Base-by-base conservation (phyloP, 75 land plant genomes). In the Pinus albicaulis region DNA sequence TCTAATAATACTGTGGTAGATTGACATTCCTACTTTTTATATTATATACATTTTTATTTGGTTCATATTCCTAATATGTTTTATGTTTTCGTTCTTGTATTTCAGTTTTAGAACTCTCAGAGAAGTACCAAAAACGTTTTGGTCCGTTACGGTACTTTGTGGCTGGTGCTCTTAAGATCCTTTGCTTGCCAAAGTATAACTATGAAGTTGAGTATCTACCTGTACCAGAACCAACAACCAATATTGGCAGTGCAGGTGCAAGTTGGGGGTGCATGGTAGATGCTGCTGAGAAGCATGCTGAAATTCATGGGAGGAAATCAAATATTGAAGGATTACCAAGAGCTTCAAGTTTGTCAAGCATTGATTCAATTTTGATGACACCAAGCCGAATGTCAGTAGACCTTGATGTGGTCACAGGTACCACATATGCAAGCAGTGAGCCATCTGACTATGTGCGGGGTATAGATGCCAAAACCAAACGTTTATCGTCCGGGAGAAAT, bases 61-160 rank as follows among this genome's bases (percentile, higher is more conserved):
- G 34, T 38, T 19, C 44, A 28, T 59, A 14, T 36, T 60, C n/a
- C 53, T 57, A 38, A 41, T 31, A 64, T 19, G 6, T 36, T 61
- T 61, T 59, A 66, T 82, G 57, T 17, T 70, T 60, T n/a, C 76
- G 19, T 70, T 63, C 60, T 38, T 79, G 57, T 31, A 71, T 80
- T 87, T 84, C 93, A 95, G 98, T 95, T 16, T 84, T 95, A 88
- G 96, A 95, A 58, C 94, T 91, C 22, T 95, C 98, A n/a, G 96
- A 88, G 70, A 95, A 95, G 80, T 95, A 95, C 76, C 98, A 95
- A 80, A 93, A 92, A 76, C 91, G 92, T n/a, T 95, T 93, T 84
- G 98, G 98, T 52, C 98, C 98, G 34, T 81, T 95, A 57, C 89
- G 98, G 11, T 95, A 95, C 59, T 89, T 95, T 82, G 92, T 95